Conservation (phyloP, 371 early-diverging fungal genomes). For the Mortierella sp. region DNA sequence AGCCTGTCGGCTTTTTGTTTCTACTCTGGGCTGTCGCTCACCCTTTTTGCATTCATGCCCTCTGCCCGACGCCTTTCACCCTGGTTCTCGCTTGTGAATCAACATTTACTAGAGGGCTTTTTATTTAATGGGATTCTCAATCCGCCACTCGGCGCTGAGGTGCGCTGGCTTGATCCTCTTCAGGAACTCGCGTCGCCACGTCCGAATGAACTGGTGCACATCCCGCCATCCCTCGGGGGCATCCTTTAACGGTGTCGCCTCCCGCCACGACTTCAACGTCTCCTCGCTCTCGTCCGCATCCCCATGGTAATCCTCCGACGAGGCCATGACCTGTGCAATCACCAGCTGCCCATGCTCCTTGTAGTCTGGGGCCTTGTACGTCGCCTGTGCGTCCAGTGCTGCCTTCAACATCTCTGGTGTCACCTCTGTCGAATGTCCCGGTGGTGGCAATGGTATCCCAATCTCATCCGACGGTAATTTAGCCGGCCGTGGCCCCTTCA, state of each 20-base stretch:
- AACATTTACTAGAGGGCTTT: background rate
- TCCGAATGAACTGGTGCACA: slow-evolving; percentile 37
- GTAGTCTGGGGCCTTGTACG: slow-evolving; percentile 34
- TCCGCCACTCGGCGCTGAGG: slow-evolving; percentile 43
- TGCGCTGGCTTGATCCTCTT: slow-evolving; percentile 22
- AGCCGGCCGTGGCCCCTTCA: background rate
- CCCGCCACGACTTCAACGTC: slow-evolving; percentile 31
- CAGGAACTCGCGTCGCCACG: slow-evolving; percentile 48
- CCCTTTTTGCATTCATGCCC: background rate
- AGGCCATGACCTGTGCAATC: slow-evolving; percentile 41
- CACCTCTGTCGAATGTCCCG: slow-evolving; percentile 33
- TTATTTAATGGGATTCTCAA: slow-evolving; percentile 36
- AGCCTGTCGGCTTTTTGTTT: no score
- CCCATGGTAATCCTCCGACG: slow-evolving; percentile 31
- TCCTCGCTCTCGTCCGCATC: slow-evolving; percentile 34
- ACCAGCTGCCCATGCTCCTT: slow-evolving; percentile 52
- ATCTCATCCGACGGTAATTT: background rate
- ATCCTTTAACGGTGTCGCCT: slow-evolving; percentile 16
- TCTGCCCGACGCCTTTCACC: background rate
- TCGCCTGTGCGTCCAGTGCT: slow-evolving; percentile 33
- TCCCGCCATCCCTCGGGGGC: slow-evolving; percentile 37
- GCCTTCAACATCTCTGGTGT: slow-evolving; percentile 19
- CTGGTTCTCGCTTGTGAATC: background rate
- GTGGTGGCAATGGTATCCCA: slow-evolving; percentile 35
- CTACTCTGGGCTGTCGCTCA: no score